Base-by-base conservation (phyloP, 176 grass and related monocot species). In the Oryza rufipogon region DNA sequence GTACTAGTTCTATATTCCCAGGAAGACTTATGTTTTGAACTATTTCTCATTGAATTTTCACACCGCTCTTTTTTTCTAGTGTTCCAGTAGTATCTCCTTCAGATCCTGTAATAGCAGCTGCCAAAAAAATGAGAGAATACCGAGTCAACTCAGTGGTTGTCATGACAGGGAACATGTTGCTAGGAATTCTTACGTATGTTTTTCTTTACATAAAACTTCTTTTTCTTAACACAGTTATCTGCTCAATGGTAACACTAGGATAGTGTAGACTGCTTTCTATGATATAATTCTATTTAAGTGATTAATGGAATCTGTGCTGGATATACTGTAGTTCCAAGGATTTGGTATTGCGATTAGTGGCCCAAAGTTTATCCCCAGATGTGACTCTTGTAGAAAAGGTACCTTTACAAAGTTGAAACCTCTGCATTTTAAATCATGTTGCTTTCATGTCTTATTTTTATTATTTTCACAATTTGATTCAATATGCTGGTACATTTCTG, bases 51-150 rank as follows among this genome's bases (percentile, higher is more conserved):
- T 67, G 23, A 46, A 10, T 9, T 81, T 70, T 73, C 6, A 10
- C 9, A 34, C 9, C 1, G 9, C 25, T 74, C 80, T 4, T 76
- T 34, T 34, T 9, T 41, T 85, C 44, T 80, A 98, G 95, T 75
- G 82, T 90, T 82, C 90, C 89, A 84, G 17, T 81, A 26, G 89
- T 98, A 47, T 90, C 68, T 66, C 76, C 95, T 83, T 91, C 89
- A 56, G 91, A 95, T 71, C 63, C 80, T 0, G 92, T 92, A 38
- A 86, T 14, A 84, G 71, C 85, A 78, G 92, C 92, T 0, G 80
- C 95, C 8, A 92, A 93, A 90, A 95, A 83, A 52, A 95, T 95
- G 95, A 88, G 83, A 71, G 91, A 95, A 47, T 73, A 88, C 74
- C 80, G 58, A 80, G 90, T 90, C 39, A 98, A 92, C 88, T 98